These are phyloP conservation scores for Pyrenophora graminea DNA, from an alignment of 2,329 filamentous ascomycete genomes.

Conservation along the genomic window DNA sequence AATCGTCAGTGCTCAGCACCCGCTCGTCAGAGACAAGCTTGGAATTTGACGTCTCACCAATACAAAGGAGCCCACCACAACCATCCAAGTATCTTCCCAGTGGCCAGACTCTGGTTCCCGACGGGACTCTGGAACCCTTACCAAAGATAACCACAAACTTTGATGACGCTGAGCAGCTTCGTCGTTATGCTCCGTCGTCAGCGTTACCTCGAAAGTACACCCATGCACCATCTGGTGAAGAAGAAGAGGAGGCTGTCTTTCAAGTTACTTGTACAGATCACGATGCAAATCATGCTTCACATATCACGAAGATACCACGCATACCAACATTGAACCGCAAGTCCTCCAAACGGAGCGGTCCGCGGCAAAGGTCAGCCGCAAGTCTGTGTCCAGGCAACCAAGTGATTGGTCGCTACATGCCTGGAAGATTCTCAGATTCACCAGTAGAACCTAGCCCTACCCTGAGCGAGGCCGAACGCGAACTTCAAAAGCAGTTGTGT, in stretches of 20 bases:
- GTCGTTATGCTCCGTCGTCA: slow-evolving; percentile 20
- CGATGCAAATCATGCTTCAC: slow-evolving; percentile 13
- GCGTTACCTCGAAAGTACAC: slow-evolving; percentile 31
- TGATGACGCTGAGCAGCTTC: slow-evolving; percentile 14
- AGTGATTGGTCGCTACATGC: slow-evolving; percentile 25
- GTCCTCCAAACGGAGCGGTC: slow-evolving; percentile 25
- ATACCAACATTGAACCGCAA: slow-evolving; percentile 26
- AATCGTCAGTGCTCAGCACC: slow-evolving; percentile 47
- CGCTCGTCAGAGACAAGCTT: slow-evolving; percentile 48
- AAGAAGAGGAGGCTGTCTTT: slow-evolving; percentile 30
- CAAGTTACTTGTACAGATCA: slow-evolving; percentile 31
- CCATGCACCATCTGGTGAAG: slow-evolving; percentile 27
- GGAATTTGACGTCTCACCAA: slow-evolving; percentile 34
- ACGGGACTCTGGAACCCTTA: slow-evolving; percentile 31
- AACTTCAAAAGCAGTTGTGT: slow-evolving; percentile 40
- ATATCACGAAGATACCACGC: slow-evolving; percentile 6
- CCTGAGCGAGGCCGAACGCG: slow-evolving; percentile 52
- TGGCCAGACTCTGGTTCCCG: slow-evolving; percentile 24
- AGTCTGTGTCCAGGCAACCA: slow-evolving; percentile 28
- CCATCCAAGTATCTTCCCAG: slow-evolving; percentile 23
- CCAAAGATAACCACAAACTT: slow-evolving; percentile 4
- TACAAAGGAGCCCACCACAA: slow-evolving; percentile 18
- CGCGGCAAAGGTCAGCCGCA: slow-evolving; percentile 19
- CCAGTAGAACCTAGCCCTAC: slow-evolving; percentile 47
- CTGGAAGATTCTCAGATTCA: slow-evolving; percentile 19